Conservation (phyloP, 2,329 filamentous ascomycete genomes). For the Hymenoscyphus fructigenus region DNA sequence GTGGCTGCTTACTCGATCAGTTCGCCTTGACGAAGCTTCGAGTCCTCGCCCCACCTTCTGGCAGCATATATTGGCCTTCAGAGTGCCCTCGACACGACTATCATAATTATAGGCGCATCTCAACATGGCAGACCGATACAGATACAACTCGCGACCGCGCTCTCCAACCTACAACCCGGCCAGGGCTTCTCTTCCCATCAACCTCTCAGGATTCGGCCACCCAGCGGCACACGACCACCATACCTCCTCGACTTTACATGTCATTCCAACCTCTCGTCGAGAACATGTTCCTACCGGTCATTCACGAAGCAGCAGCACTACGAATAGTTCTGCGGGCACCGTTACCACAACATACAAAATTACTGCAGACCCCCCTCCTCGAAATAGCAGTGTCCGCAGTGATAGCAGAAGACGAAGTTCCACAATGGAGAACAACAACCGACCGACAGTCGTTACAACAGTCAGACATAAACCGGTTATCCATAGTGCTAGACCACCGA, state of each 20-base stretch:
- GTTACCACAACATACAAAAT: slow-evolving; percentile 58
- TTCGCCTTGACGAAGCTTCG: slow-evolving; percentile 10
- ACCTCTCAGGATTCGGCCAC: slow-evolving; percentile 33
- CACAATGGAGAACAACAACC: slow-evolving; percentile 49
- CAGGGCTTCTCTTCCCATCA: slow-evolving; percentile 53
- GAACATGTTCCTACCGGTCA: slow-evolving; percentile 36
- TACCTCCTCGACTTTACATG: slow-evolving; percentile 41
- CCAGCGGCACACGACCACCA: slow-evolving; percentile 37
- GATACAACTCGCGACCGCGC: slow-evolving; percentile 45
- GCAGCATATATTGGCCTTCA: slow-evolving; percentile 1
- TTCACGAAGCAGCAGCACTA: slow-evolving; percentile 38
- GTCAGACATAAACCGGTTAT: slow-evolving; percentile 40
- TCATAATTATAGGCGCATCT: neutral
- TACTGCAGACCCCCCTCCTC: slow-evolving; percentile 50
- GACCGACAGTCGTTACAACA: slow-evolving; percentile 56
- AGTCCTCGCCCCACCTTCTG: slow-evolving; percentile 12
- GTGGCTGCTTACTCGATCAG: slow-evolving; percentile 18
- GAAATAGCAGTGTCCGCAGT: slow-evolving; percentile 46
- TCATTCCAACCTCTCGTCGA: slow-evolving; percentile 45
- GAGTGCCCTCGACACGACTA: neutral
- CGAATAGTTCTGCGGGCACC: slow-evolving; percentile 31
- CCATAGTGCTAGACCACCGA: slow-evolving; percentile 40
- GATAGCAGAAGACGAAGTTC: slow-evolving; percentile 48
- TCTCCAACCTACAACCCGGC: slow-evolving; percentile 51
- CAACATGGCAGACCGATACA: slow-evolving; percentile 50